A percentile compares a stretch with the other conserved stretches of the same genome.
Conservation (phyloP, 257 asterid genomes). For the Plantago ovata region DNA sequence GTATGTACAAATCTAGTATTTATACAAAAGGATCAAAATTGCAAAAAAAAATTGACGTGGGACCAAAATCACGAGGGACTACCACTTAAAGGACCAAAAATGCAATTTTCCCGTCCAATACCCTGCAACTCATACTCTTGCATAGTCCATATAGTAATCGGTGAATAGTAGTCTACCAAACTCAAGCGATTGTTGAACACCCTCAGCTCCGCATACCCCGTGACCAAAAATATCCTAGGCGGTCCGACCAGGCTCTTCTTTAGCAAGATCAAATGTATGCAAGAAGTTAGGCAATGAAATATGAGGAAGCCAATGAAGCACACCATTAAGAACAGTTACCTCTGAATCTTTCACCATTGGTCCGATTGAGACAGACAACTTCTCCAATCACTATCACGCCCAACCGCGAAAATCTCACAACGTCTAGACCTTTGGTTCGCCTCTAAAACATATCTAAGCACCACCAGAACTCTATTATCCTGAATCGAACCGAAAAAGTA, state of each 20-base stretch:
- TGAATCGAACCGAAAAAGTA: background rate
- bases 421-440: too few relatives aligned
- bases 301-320: background rate
- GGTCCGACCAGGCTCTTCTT: background rate
- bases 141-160: constrained; percentile 2
- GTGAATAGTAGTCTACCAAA: too few relatives aligned
- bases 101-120: too few relatives aligned
- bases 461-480: background rate
- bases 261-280: background rate
- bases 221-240: background rate
- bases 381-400: constrained; percentile 1
- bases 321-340: background rate
- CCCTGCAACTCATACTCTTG: constrained; percentile 8
- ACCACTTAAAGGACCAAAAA: too few relatives aligned
- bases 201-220: background rate
- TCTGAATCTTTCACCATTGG: background rate
- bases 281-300: background rate
- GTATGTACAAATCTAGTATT: too few relatives aligned
- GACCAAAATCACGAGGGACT: too few relatives aligned
- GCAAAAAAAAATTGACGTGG: too few relatives aligned
- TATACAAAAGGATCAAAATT: too few relatives aligned
- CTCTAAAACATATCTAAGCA: background rate
- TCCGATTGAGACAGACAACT: background rate
- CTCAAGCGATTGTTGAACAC: background rate
- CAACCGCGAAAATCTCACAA: background rate